Evolutionary conservation across 2,329 filamentous ascomycete species (phyloP).

Genomic region (Epichloe glyceriae): DNA sequence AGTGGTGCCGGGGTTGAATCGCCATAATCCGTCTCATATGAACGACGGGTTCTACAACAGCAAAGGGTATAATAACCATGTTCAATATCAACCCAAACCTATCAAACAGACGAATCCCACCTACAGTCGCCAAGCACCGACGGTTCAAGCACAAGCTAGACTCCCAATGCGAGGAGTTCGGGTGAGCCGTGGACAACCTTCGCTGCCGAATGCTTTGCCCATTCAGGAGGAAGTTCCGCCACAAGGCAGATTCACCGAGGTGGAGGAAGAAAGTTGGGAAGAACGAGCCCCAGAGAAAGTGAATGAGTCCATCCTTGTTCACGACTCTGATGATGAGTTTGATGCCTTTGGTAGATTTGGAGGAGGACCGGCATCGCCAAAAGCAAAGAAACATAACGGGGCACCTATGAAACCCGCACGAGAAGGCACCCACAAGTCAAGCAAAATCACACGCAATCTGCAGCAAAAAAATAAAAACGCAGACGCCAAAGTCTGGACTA

Average conservation of each 20-base stretch:
- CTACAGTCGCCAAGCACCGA: conserved; percentile 11
- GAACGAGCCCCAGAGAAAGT: conserved; percentile 8
- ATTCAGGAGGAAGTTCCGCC: not conserved
- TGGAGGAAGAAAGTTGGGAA: conserved; percentile 11
- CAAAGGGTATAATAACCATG: conserved; percentile 9
- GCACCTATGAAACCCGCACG: conserved; percentile 9
- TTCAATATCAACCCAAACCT: conserved; percentile 9
- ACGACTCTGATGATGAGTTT: conserved; percentile 14
- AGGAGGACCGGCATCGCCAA: conserved; percentile 13
- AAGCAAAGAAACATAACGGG: conserved; percentile 12
- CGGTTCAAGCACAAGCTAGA: conserved; percentile 15
- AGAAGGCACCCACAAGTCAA: conserved; percentile 13
- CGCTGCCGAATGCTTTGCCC: not conserved
- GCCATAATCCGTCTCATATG: conserved; percentile 15
- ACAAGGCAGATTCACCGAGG: conserved; percentile 6
- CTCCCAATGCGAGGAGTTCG: conserved; percentile 25
- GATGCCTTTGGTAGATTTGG: conserved; percentile 11
- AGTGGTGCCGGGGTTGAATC: conserved; percentile 16
- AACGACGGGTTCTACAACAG: conserved; percentile 22
- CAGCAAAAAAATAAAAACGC: conserved; percentile 24
- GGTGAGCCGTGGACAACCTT: conserved; percentile 3
- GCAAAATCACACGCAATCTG: conserved; percentile 8
- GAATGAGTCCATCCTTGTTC: conserved; percentile 9
- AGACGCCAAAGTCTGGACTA: conserved; percentile 38
- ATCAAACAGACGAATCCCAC: conserved; percentile 9